Base-by-base conservation (phyloP, 2,329 filamentous ascomycete genomes). In the Escovopsis sp. region DNA sequence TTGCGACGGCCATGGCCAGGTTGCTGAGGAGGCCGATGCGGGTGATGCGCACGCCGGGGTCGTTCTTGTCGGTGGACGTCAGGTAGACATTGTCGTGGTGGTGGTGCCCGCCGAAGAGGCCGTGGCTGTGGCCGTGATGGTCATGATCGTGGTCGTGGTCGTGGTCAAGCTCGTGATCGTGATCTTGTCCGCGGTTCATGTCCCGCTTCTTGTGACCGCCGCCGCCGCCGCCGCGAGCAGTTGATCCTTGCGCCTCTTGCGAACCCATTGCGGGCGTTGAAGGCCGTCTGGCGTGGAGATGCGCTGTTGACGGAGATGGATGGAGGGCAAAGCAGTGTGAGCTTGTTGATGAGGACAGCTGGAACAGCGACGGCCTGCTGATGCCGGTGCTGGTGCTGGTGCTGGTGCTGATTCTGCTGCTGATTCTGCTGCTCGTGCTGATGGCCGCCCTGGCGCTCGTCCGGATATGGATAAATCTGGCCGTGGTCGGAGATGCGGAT, bases 1-100 rank as follows among this genome's bases (percentile, higher is more conserved):
- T 98, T 50, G 79, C 84, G 52, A 96, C 70, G 39, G 89, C 91
- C 88, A 98, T 96, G 56, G 79, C 80, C 41, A 96, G 69, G 60
- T 98, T 98, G 51, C 88, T 85, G 53, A 96, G 51, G 35, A 67
- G 60, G 35, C 70, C 71, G 48, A 78, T 72, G 0, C 74, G 74
- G 16, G 68, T 72, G 44, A 84, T 70, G 34, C 72, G 54, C 43
- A 83, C 80, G 0, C 77, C 75, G 39, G 81, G 83, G 51, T 74
- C 76, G 55, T 75, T 80, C 59, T 84, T 78, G 48, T 85, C 82
- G 49, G 86, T 73, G 40, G 91, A 98, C 56, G 95, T 95, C 53
- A 87, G 81, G 53, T 94, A 93, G 50, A 86, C 86, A 39, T 91
- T 87, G 63, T 98, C 91, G 50, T 84, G 81, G 62, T 94, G 87